Base-by-base conservation (phyloP, 352 stramenopile genomes). In the Pythium myriotylum region DNA sequence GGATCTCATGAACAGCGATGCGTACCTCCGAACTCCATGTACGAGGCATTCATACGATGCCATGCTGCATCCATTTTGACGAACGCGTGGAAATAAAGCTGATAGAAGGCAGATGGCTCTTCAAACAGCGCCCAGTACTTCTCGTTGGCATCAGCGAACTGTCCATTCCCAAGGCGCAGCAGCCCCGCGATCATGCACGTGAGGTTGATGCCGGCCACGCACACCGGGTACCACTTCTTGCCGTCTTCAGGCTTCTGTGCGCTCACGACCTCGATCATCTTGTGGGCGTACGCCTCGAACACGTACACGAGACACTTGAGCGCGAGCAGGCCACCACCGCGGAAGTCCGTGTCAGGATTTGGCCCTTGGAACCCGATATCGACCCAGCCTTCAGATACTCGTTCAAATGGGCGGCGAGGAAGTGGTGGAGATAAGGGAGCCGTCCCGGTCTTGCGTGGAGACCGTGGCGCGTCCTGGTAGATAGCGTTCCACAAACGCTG, bases 1-100 rank as follows among this genome's bases (percentile, higher is more conserved):
- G 47, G 19, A 58, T 22, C 16, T 37, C 8, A 68, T 37, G 89
- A 75, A 22, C 76, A 72, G 84, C 48, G 29, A 59, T 48, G 54
- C 63, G n/a, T 69, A 95, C 86, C 74, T 37, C 76, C 73, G 70
- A 95, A 95, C 62, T 95, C 82, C 86, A 95, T 95, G 59, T 90
- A 91, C 12, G 86, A 91, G 13, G 79, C 83, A 63, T 91, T 91
- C 62, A 89, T 78, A 19, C 79, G 75, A 35, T 88, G 75, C 84
- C 82, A 93, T n/a, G 78, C 81, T 2, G 75, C 81, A 64, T 95
- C 77, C 86, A 95, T 92, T 54, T 95, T 95, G 40, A 89, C 48
- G 42, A 95, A 88, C 26, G 79, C 81, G 48, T 63, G 54, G 22
- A 65, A 89, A 35, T 88, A 95, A 35, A 95, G 70, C 57, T 93